Percentiles rank a stretch among this genome's conserved stretches.
Evolutionary conservation across 192 early-diverging fungal species (phyloP).

Genomic region (Coemansia sp.): DNA sequence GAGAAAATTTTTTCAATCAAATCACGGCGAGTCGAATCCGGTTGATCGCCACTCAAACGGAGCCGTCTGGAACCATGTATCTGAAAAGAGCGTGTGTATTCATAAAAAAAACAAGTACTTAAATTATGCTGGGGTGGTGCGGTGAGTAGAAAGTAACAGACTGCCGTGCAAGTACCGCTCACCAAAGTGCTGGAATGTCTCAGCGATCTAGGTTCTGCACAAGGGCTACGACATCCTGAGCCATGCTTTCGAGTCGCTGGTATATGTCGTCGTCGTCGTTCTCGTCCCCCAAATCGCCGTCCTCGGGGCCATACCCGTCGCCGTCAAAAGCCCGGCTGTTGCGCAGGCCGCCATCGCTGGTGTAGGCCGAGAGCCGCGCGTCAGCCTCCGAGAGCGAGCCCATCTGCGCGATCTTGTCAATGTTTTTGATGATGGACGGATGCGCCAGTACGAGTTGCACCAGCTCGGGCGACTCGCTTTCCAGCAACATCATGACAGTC

Average conservation of each 20-base stretch:
- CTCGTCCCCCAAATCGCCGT: constrained; percentile 23
- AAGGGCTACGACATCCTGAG: constrained; percentile 40
- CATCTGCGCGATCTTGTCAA: constrained; percentile 35
- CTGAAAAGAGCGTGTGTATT: no score
- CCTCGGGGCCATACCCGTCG: constrained; percentile 11
- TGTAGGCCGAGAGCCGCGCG: constrained; percentile 30
- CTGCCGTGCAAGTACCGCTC: background rate
- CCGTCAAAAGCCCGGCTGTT: constrained; percentile 33
- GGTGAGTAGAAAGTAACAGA: background rate
- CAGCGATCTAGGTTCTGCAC: constrained; percentile 33
- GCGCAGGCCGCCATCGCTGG: constrained; percentile 27
- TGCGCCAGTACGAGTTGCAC: constrained; percentile 41
- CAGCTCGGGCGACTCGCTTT: constrained; percentile 50
- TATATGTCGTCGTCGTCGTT: constrained; percentile 36
- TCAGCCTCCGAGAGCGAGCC: constrained; percentile 19
- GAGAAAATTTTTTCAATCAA: constrained; percentile 8
- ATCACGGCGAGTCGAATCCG: background rate
- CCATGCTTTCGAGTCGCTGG: constrained; percentile 41
- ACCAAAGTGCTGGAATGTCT: background rate
- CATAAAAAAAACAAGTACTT: no score
- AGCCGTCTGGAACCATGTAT: no score
- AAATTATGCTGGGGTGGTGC: no score
- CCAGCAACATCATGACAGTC: constrained; percentile 80
- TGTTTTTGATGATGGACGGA: constrained; percentile 50
- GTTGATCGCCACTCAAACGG: background rate